A percentile compares a stretch with the other conserved stretches of the same genome.
Evolutionary conservation across 2,329 filamentous ascomycete species (phyloP).

Genomic region (Fusarium chaquense): DNA sequence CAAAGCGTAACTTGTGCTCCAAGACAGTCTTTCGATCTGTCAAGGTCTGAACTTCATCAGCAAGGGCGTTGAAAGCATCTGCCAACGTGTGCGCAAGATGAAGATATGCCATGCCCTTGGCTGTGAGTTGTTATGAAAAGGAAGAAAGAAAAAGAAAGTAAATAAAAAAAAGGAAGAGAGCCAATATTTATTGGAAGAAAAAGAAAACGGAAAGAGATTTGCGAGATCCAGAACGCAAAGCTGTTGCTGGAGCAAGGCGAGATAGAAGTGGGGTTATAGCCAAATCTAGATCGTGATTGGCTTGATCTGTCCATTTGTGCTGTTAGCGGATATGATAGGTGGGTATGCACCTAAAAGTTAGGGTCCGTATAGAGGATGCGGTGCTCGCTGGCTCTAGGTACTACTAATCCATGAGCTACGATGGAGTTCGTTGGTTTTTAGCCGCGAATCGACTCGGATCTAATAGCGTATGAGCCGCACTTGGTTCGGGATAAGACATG

Average conservation of each 20-base stretch:
- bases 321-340: constrained; percentile 11
- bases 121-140: constrained; percentile 27
- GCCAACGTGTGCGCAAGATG: constrained; percentile 67
- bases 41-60: constrained; percentile 73
- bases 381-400: background rate
- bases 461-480: background rate
- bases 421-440: background rate
- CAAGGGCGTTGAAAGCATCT: constrained; percentile 73
- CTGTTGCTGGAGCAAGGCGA: constrained; percentile 34
- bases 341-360: constrained; percentile 17
- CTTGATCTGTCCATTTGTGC: constrained; percentile 11
- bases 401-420: background rate
- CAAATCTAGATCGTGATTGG: background rate
- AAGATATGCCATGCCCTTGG: constrained; percentile 54
- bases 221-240: constrained; percentile 31
- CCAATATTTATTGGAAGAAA: constrained; percentile 34
- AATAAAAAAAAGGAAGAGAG: constrained; percentile 7
- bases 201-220: constrained; percentile 41
- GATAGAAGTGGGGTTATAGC: constrained; percentile 30
- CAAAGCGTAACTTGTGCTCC: constrained; percentile 75
- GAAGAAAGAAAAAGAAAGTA: constrained; percentile 17
- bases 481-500: background rate
- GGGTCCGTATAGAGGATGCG: constrained; percentile 4
- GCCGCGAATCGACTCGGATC: constrained; percentile 25
- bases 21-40: constrained; percentile 73